These are phyloP conservation scores for Magnolia kwangsiensis DNA, from an alignment of 164 flowering plant genomes.

Conservation along the genomic window DNA sequence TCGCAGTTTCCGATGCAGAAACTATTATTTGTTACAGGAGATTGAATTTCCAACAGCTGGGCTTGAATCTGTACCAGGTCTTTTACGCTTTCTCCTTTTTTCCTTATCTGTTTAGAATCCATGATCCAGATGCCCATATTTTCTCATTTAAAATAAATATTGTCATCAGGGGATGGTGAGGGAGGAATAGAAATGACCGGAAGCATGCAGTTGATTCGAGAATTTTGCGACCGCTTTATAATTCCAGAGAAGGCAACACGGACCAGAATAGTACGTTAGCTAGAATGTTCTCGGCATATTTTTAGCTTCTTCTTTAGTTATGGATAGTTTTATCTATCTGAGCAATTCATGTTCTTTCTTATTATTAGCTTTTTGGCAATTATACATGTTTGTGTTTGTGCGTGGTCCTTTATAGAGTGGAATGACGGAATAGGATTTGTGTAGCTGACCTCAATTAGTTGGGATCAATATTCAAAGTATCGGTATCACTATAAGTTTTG, in stretches of 20 bases:
- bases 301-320: background rate
- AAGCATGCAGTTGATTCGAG: slow-evolving; percentile 84
- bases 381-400: too few relatives aligned
- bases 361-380: background rate
- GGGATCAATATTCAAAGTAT: too few relatives aligned
- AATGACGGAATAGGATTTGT: too few relatives aligned
- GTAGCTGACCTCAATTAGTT: too few relatives aligned
- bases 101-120: background rate
- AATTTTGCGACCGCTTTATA: slow-evolving; percentile 71
- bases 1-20: slow-evolving; percentile 21
- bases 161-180: slow-evolving; percentile 86
- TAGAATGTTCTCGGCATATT: background rate
- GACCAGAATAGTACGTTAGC: slow-evolving; percentile 74
- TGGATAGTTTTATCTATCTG: background rate
- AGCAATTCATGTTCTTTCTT: background rate
- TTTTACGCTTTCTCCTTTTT: slow-evolving; percentile 4
- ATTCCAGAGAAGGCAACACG: slow-evolving; percentile 64
- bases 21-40: slow-evolving; percentile 52
- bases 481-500: too few relatives aligned
- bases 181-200: slow-evolving; percentile 96
- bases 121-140: background rate
- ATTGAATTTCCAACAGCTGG: slow-evolving; percentile 96
- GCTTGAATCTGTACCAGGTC: slow-evolving; percentile 90
- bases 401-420: too few relatives aligned
- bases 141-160: background rate